Evolutionary conservation across 108 stramenopile species (phyloP), one percentile per base, ranked within the genome.

Genomic region (Pseudonitzschia pungens): DNA sequence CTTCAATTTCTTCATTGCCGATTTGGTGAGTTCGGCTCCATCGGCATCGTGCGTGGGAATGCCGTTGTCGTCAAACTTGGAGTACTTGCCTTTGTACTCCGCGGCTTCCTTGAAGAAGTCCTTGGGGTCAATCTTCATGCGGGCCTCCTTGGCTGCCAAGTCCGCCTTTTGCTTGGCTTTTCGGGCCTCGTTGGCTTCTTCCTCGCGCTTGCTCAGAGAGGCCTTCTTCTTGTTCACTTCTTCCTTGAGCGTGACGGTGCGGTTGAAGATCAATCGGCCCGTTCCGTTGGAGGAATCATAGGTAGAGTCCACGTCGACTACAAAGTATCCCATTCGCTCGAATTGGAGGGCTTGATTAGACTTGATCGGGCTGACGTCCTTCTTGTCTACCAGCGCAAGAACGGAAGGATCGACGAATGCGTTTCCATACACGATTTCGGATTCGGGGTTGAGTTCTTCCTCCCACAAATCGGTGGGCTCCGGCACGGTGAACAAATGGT

Each of bases 301-400:
- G 31, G 92, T 93, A 7, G 94, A 89, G 66, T 97, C 97, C 26
- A 71, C 66, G 70, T 99, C 99, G n/a, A 97, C 94, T 32, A 92
- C 89, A 84, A 98, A 99, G 82, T 95, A 99, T 28, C 99, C 99
- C 27, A 98, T 64, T 24, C 98, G 92, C 78, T 98, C 98, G 70
- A 99, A 95, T 78, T 99, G 97, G 44, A 94, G 85, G 20, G 88
- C 78, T 16, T 83, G 58, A 76, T 90, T 92, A 73, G 88, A 89
- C 40, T 81, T 77, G 88, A 90, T 91, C 54, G 82, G 78, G 71
- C 87, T 79, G 10, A 90, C 69, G 31, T 60, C 59, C 11, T 60
- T 60, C 45, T 72, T 75, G 68, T 90, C 87, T 28, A 90, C 88
- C 31, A 87, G 56, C 16, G 76, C 71, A 51, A 68, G 67, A 12